These are phyloP conservation scores for Entophlyctis luteolus DNA, from an alignment of 192 early-diverging fungal genomes.

Conservation along the genomic window DNA sequence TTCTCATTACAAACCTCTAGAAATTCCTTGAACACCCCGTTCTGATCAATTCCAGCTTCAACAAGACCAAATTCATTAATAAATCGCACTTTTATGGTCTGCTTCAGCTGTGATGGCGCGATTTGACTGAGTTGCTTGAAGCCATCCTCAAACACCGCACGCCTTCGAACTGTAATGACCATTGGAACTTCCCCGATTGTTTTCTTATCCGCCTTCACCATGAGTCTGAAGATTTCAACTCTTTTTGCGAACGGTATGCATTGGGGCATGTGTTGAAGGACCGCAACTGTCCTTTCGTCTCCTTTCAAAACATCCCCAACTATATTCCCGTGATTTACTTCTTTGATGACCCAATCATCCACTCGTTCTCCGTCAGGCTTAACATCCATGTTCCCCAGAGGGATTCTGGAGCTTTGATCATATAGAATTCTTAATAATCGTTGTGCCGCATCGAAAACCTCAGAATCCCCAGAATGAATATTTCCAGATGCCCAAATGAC, in stretches of 20 bases:
- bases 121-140: slow-evolving; percentile 29
- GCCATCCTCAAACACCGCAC: slow-evolving; percentile 36
- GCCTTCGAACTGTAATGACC: slow-evolving; percentile 7
- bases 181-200: slow-evolving; percentile 15
- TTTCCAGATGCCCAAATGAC: slow-evolving; percentile 39
- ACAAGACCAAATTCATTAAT: slow-evolving; percentile 33
- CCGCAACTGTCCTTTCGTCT: background rate
- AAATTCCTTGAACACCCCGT: slow-evolving; percentile 50
- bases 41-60: slow-evolving; percentile 46
- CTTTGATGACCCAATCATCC: background rate
- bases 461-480: background rate
- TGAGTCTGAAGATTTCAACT: slow-evolving; percentile 21
- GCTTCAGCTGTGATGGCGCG: slow-evolving; percentile 33
- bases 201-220: slow-evolving; percentile 16
- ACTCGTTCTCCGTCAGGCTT: background rate
- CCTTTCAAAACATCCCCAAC: slow-evolving; percentile 2
- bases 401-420: slow-evolving; percentile 11
- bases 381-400: slow-evolving; percentile 5
- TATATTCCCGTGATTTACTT: background rate
- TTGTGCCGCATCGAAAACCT: background rate
- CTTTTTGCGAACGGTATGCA: slow-evolving; percentile 17
- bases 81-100: slow-evolving; percentile 37
- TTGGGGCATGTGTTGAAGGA: slow-evolving; percentile 1
- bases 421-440: slow-evolving; percentile 14
- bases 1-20: slow-evolving; percentile 11